A percentile compares a stretch with the other conserved stretches of the same genome.
Evolutionary conservation across 2,329 filamentous ascomycete genomes (phyloP).

Genomic region (Neoascochyta sp.): DNA sequence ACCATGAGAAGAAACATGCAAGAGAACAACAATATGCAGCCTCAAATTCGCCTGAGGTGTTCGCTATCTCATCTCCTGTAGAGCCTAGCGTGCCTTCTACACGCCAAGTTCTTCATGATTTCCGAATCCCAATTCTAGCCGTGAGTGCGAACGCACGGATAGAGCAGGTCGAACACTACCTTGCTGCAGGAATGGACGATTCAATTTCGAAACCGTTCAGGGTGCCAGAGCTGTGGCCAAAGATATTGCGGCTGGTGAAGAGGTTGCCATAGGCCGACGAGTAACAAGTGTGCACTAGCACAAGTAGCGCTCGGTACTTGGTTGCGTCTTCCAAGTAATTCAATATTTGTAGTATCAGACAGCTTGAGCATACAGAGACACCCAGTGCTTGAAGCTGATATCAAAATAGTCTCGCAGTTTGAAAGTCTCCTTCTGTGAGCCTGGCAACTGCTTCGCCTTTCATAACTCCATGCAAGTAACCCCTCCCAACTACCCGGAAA

Average conservation of each 20-base stretch:
- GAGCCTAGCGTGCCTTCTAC: not conserved
- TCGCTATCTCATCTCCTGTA: not conserved
- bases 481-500: conserved; percentile 7
- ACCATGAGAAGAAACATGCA: too few relatives aligned
- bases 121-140: conserved; percentile 30
- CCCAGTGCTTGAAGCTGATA: too few relatives aligned
- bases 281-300: too few relatives aligned
- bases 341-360: too few relatives aligned
- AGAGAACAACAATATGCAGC: too few relatives aligned
- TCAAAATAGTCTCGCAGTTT: not conserved
- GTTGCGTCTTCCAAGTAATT: not conserved
- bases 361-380: too few relatives aligned
- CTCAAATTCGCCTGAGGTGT: not conserved
- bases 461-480: conserved; percentile 10
- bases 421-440: not conserved
- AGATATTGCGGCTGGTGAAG: conserved; percentile 10
- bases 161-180: conserved; percentile 29
- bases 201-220: conserved; percentile 26
- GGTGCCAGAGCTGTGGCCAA: conserved; percentile 22
- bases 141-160: conserved; percentile 36
- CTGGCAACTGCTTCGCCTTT: conserved; percentile 3
- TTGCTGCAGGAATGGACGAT: conserved; percentile 33
- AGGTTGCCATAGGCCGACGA: conserved; percentile 3
- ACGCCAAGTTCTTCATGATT: not conserved
- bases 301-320: too few relatives aligned